Percentiles rank a stretch among this genome's conserved stretches.
phyloP scores from a whole-genome alignment of 108 stramenopile genomes.

The Stephanodiscus minutulus region DNA sequence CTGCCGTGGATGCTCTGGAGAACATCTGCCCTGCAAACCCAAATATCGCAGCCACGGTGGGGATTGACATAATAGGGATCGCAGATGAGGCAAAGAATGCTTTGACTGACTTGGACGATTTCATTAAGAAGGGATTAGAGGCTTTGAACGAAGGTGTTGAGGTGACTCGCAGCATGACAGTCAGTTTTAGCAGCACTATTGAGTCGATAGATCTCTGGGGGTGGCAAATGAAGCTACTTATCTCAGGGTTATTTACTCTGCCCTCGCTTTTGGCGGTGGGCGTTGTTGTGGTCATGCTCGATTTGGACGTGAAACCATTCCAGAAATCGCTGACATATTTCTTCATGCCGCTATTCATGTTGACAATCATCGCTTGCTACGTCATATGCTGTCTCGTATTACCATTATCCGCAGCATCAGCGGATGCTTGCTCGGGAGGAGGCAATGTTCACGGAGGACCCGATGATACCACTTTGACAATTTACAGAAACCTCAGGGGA shows the following conservation, averaged over 20 bases:
- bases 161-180: background rate
- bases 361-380: constrained; percentile 28
- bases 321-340: constrained; percentile 30
- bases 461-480: constrained; percentile 38
- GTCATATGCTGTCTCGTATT: constrained; percentile 28
- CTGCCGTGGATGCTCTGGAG: constrained; percentile 24
- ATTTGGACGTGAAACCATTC: constrained; percentile 33
- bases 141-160: constrained; percentile 13
- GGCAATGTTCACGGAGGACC: constrained; percentile 36
- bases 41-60: constrained; percentile 15
- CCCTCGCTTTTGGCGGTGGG: constrained; percentile 41
- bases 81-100: constrained; percentile 27
- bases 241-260: constrained; percentile 31
- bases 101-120: constrained; percentile 36
- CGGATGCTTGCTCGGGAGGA: constrained; percentile 43
- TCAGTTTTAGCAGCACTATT: constrained; percentile 6
- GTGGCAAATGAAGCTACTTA: constrained; percentile 36
- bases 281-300: constrained; percentile 45
- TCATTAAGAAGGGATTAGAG: constrained; percentile 29
- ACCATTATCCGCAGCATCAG: constrained; percentile 22
- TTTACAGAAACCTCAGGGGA: constrained; percentile 35
- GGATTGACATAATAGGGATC: constrained; percentile 32
- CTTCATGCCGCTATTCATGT: constrained; percentile 38
- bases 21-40: constrained; percentile 49
- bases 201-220: constrained; percentile 31